Percentiles rank a stretch among this genome's conserved stretches.
Evolutionary conservation across 2,329 filamentous ascomycete species (phyloP).

Genomic region (Dactylellina sp.): DNA sequence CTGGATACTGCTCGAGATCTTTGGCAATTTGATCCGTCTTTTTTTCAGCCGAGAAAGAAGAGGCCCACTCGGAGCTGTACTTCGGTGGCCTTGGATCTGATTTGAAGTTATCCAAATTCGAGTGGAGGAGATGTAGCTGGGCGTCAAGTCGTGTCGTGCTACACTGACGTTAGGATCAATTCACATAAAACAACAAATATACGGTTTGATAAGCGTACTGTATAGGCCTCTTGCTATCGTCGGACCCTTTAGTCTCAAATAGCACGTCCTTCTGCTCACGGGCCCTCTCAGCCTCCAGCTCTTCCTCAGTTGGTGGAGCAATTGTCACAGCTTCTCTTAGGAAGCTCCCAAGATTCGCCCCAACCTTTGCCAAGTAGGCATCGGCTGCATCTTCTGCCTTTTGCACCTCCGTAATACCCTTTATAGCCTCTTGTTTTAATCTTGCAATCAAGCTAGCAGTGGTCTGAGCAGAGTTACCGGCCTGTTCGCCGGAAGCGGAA

Average conservation of each 20-base stretch:
- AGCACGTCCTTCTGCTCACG: slow-evolving; percentile 68
- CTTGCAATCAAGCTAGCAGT: slow-evolving; percentile 74
- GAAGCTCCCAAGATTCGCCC: slow-evolving; percentile 88
- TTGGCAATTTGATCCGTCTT: slow-evolving; percentile 85
- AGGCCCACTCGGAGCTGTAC: slow-evolving; percentile 76
- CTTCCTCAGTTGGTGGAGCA: slow-evolving; percentile 76
- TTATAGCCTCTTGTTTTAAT: slow-evolving; percentile 80
- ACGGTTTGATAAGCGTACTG: slow-evolving; percentile 66
- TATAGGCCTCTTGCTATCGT: slow-evolving; percentile 87
- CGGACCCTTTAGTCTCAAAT: slow-evolving; percentile 92
- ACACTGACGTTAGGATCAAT: neutral
- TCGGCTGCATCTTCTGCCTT: slow-evolving; percentile 95
- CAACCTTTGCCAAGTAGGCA: slow-evolving; percentile 91
- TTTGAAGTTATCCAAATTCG: slow-evolving; percentile 81
- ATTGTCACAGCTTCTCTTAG: slow-evolving; percentile 90
- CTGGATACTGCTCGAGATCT: slow-evolving; percentile 86
- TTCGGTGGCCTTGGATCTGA: slow-evolving; percentile 82
- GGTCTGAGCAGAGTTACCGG: slow-evolving; percentile 57
- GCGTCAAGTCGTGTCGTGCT: slow-evolving; percentile 88
- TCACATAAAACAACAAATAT: slow-evolving; percentile 5
- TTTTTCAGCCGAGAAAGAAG: slow-evolving; percentile 80
- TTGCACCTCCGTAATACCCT: slow-evolving; percentile 87
- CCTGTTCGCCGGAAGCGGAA: slow-evolving; percentile 39
- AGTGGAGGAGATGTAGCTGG: slow-evolving; percentile 94
- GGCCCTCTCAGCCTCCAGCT: slow-evolving; percentile 63